Base-by-base conservation (phyloP, 2,329 filamentous ascomycete species). In the Fusarium concolor region DNA sequence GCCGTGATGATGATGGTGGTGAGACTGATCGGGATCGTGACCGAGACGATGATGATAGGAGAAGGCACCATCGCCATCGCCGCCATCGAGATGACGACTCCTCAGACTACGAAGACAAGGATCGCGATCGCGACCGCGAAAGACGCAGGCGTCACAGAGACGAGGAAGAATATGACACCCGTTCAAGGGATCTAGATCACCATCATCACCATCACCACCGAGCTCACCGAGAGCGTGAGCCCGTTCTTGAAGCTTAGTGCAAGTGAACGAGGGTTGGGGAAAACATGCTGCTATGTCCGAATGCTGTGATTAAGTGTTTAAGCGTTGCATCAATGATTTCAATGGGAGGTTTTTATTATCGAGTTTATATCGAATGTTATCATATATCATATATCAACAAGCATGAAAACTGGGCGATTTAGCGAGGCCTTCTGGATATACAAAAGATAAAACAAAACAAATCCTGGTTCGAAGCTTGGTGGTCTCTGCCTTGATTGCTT, bases 121-220 rank as follows among this genome's bases (percentile, higher is more conserved):
- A 80, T 43, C 75, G 77, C 6, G 80, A 81, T 17, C 75, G 79
- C 22, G 76, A 82, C n/a, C 76, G 79, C 28, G 76, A 78, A 24
- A 74, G 73, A 31, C 73, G 74, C 47, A 72, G 73, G 29, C 76
- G 75, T 28, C 70, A 76, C 53, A 65, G 72, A 47, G 74, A 77
- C 24, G 70, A 75, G 24, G 73, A 78, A 37, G 72, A 73, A 11
- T 70, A 74, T 38, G 70, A 76, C 24, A 51, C 59, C 6, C 74
- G 74, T 7, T 65, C 76, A 15, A 72, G 70, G 37, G 75, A 78
- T 33, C 68, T 74, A 22, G 73, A 78, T 17, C 76, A 77, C 18
- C 76, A 78, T 35, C 75, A 78, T 51, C 73, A 78, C 41, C 75
- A 77, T 44, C 74, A 77, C 53, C 76, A 79, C 56, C 74, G 76